These are phyloP conservation scores for Mycena metata DNA, from an alignment of 768 basidiomycete species.

Conservation along the genomic window DNA sequence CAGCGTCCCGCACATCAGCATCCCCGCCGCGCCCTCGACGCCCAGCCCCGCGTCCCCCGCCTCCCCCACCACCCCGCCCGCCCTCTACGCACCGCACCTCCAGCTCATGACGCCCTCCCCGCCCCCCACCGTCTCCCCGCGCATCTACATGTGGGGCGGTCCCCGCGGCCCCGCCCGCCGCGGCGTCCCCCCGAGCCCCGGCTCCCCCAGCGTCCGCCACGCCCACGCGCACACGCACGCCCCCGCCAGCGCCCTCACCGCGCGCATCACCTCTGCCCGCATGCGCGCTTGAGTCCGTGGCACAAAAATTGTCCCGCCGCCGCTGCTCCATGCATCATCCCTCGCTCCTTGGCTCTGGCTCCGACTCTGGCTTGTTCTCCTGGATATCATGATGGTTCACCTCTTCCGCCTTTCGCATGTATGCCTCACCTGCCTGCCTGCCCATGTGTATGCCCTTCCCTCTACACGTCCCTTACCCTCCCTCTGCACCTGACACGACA, in stretches of 20 bases:
- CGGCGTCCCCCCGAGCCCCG: slow-evolving; percentile 45
- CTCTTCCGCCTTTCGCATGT: slow-evolving; percentile 7
- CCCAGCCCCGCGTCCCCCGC: slow-evolving; percentile 26
- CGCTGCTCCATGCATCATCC: not conserved
- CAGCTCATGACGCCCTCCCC: slow-evolving; percentile 63
- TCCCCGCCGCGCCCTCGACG: slow-evolving; percentile 18
- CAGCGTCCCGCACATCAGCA: slow-evolving; percentile 30
- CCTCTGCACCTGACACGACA: no score
- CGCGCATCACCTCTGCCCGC: slow-evolving; percentile 65
- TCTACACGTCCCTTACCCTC: no score
- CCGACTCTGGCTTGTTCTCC: not conserved
- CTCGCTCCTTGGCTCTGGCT: not conserved
- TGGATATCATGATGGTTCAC: slow-evolving; percentile 7
- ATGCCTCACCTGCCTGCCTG: slow-evolving; percentile 24
- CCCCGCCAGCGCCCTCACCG: slow-evolving; percentile 57
- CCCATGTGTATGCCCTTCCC: not conserved
- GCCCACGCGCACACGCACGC: slow-evolving; percentile 24
- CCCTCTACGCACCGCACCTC: slow-evolving; percentile 42
- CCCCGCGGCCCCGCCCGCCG: slow-evolving; percentile 19
- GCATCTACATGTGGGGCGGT: slow-evolving; percentile 67
- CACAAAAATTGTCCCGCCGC: not conserved
- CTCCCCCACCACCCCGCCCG: slow-evolving; percentile 44
- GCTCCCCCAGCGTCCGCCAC: slow-evolving; percentile 45
- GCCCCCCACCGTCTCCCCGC: slow-evolving; percentile 67
- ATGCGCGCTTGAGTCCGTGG: slow-evolving; percentile 48